A percentile compares a stretch with the other conserved stretches of the same genome.
These are phyloP conservation scores for Tricholoma furcatifolium DNA, from an alignment of 768 basidiomycete genomes.

Conservation along the genomic window DNA sequence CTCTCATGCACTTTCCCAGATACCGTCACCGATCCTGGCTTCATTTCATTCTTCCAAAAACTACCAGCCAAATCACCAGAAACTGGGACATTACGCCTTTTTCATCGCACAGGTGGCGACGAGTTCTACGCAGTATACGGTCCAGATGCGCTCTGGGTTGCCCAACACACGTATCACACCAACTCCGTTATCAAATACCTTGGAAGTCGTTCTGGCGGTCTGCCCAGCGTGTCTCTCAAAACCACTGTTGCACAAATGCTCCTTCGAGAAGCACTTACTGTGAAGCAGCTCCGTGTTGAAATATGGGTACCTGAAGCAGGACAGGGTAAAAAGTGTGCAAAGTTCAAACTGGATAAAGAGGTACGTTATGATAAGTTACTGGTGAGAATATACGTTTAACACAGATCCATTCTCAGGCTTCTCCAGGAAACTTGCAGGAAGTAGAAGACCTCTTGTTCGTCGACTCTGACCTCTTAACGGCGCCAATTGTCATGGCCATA, in stretches of 20 bases:
- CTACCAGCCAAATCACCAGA: constrained; percentile 69
- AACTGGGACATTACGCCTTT: constrained; percentile 83
- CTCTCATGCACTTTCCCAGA: constrained; percentile 31
- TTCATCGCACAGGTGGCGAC: constrained; percentile 59
- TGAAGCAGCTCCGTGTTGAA: constrained; percentile 87
- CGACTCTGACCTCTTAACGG: constrained; percentile 73
- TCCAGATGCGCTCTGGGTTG: constrained; percentile 84
- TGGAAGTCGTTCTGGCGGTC: constrained; percentile 56
- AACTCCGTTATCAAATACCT: constrained; percentile 92
- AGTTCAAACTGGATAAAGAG: constrained; percentile 82
- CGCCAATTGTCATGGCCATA: constrained; percentile 89
- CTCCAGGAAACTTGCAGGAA: constrained; percentile 64
- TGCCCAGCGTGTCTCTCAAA: constrained; percentile 80
- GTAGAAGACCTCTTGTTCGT: constrained; percentile 86
- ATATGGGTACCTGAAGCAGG: constrained; percentile 81
- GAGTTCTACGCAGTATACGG: constrained; percentile 91
- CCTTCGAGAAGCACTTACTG: constrained; percentile 85
- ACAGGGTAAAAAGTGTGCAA: constrained; percentile 70
- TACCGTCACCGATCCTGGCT: constrained; percentile 72
- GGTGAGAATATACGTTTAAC: background rate
- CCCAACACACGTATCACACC: constrained; percentile 80
- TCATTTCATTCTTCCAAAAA: constrained; percentile 66
- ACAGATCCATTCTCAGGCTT: constrained; percentile 33
- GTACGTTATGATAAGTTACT: constrained; percentile 32
- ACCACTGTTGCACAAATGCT: constrained; percentile 75